These are phyloP conservation scores for Juglanconis juglandina DNA, from an alignment of 2,329 filamentous ascomycete genomes.

Conservation along the genomic window DNA sequence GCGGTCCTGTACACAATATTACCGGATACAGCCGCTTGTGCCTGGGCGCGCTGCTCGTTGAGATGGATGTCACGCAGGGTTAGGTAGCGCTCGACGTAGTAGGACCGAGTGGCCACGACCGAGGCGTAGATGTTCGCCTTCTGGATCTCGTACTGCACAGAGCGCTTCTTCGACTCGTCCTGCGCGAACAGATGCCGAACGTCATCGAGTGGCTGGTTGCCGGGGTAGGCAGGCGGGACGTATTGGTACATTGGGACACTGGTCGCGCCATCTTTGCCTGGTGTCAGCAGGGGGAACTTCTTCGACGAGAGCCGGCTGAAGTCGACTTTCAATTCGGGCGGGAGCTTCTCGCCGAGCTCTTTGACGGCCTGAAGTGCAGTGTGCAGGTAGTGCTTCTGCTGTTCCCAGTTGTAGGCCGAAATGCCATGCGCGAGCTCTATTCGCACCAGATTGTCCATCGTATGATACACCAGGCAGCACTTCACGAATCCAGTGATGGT, in stretches of 20 bases:
- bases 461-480: constrained; percentile 73
- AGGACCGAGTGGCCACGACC: constrained; percentile 76
- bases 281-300: constrained; percentile 29
- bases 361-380: constrained; percentile 70
- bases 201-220: constrained; percentile 45
- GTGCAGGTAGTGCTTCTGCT: constrained; percentile 71
- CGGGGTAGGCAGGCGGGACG: constrained; percentile 48
- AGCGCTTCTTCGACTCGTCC: constrained; percentile 48
- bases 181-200: constrained; percentile 47
- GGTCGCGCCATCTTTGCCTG: constrained; percentile 31
- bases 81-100: constrained; percentile 83
- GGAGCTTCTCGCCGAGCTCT: constrained; percentile 62
- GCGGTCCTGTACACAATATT: constrained; percentile 34
- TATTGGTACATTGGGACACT: constrained; percentile 50
- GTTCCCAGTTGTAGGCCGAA: constrained; percentile 70
- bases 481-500: constrained; percentile 77
- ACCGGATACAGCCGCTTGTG: constrained; percentile 29
- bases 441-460: constrained; percentile 75
- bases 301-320: constrained; percentile 44
- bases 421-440: constrained; percentile 80
- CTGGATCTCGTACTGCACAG: constrained; percentile 80
- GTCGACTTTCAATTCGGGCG: constrained; percentile 55
- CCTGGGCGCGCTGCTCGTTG: constrained; percentile 38
- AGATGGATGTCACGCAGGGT: constrained; percentile 67
- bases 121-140: constrained; percentile 87